Evolutionary conservation across 2,329 filamentous ascomycete genomes (phyloP).

Genomic region (Arthrobotrys conoides): DNA sequence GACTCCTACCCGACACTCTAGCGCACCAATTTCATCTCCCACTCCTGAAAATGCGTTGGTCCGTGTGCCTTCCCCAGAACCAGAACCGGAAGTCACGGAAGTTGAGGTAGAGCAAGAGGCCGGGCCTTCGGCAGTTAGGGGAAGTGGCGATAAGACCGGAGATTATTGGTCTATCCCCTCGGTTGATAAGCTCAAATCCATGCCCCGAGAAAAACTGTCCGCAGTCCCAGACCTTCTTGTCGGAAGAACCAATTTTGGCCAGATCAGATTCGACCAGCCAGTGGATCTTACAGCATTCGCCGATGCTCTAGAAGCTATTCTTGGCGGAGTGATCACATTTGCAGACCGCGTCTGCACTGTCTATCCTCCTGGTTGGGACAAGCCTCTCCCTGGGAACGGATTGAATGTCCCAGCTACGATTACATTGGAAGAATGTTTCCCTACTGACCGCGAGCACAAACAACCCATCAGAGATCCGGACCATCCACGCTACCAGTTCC

Average conservation of each 20-base stretch:
- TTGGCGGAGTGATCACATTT: slow-evolving; percentile 81
- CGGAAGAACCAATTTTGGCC: slow-evolving; percentile 84
- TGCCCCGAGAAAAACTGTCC: slow-evolving; percentile 84
- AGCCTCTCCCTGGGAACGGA: slow-evolving; percentile 86
- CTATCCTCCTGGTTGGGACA: slow-evolving; percentile 80
- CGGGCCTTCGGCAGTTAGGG: slow-evolving; percentile 5
- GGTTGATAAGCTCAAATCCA: slow-evolving; percentile 79
- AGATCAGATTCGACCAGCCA: slow-evolving; percentile 82
- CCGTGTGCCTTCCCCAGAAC: slow-evolving; percentile 74
- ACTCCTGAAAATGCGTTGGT: slow-evolving; percentile 67
- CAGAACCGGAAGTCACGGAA: slow-evolving; percentile 68
- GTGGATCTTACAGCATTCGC: slow-evolving; percentile 84
- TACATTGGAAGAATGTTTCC: slow-evolving; percentile 92
- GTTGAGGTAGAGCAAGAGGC: slow-evolving; percentile 64
- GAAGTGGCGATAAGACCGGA: slow-evolving; percentile 74
- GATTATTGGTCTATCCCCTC: slow-evolving; percentile 88
- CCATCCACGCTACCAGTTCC: slow-evolving; percentile 79
- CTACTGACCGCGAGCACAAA: slow-evolving; percentile 76
- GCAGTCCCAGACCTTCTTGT: slow-evolving; percentile 82
- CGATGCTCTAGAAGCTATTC: slow-evolving; percentile 81
- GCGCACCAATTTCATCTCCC: slow-evolving; percentile 25
- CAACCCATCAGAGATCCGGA: slow-evolving; percentile 67
- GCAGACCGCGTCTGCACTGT: slow-evolving; percentile 86
- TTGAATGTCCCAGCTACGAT: slow-evolving; percentile 93
- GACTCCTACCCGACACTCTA: slow-evolving; percentile 51